Percentiles rank a stretch among this genome's conserved stretches.
These are phyloP conservation scores for Kregervanrija delftensis DNA, from an alignment of 805 yeast genomes.

Conservation along the genomic window DNA sequence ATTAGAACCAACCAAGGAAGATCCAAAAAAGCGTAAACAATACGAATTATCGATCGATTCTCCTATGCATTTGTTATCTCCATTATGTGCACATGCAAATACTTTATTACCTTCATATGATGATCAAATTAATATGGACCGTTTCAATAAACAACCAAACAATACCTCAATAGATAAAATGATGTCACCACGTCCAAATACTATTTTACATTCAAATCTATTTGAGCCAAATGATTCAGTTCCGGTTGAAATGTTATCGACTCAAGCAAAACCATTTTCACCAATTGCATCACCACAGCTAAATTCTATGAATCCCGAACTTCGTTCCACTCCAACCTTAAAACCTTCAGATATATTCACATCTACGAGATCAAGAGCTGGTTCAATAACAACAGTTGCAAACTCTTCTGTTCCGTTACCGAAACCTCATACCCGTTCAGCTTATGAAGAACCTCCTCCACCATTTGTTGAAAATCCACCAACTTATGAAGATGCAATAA, in stretches of 20 bases:
- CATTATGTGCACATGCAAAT: constrained; percentile 73
- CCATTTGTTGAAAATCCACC: constrained; percentile 26
- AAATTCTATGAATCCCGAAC: constrained; percentile 23
- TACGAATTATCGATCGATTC: constrained; percentile 94
- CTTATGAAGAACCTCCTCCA: constrained; percentile 22
- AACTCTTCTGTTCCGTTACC: constrained; percentile 15
- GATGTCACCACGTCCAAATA: constrained; percentile 20
- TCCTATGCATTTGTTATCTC: constrained; percentile 78
- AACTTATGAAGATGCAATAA: constrained; percentile 21
- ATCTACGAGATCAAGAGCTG: constrained; percentile 44
- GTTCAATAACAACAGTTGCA: constrained; percentile 33
- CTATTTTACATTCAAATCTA: constrained; percentile 36
- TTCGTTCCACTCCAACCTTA: constrained; percentile 13
- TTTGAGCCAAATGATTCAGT: constrained; percentile 45
- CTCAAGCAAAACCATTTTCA: constrained; percentile 59
- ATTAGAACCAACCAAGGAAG: constrained; percentile 42
- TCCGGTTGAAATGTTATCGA: constrained; percentile 44
- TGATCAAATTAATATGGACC: constrained; percentile 16
- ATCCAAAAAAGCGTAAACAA: constrained; percentile 63
- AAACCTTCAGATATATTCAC: constrained; percentile 27
- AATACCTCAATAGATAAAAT: constrained; percentile 17
- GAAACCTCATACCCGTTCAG: constrained; percentile 5
- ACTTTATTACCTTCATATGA: constrained; percentile 70
- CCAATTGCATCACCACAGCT: constrained; percentile 32
- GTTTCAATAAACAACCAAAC: neutral